Conservation (phyloP, 1,284 basidiomycete species). For the Athelia psychrophila region DNA sequence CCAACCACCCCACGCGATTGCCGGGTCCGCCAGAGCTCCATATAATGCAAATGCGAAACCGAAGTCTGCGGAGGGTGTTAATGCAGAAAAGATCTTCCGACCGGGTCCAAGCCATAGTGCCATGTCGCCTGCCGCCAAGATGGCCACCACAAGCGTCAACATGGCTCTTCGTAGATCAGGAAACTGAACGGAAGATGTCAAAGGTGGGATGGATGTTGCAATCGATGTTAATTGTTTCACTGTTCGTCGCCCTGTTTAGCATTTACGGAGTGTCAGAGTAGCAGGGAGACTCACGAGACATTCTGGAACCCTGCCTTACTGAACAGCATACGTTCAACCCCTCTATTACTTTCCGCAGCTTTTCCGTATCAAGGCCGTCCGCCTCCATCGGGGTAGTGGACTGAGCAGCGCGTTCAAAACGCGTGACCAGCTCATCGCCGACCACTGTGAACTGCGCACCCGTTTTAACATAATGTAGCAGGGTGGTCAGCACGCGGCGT, state of each 20-base stretch:
- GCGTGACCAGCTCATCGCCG: slow-evolving; percentile 48
- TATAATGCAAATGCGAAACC: slow-evolving; percentile 52
- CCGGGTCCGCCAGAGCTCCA: slow-evolving; percentile 46
- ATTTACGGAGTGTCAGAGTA: background rate
- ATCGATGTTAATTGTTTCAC: slow-evolving; percentile 49
- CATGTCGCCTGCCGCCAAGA: slow-evolving; percentile 62
- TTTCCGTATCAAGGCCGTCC: background rate
- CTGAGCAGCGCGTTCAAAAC: slow-evolving; percentile 25
- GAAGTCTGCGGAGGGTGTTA: slow-evolving; percentile 44
- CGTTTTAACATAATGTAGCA: slow-evolving; percentile 77
- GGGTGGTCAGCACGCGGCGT: slow-evolving; percentile 71
- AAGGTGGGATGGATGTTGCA: slow-evolving; percentile 35
- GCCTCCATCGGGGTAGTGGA: background rate
- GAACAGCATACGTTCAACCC: slow-evolving; percentile 50
- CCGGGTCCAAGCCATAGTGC: slow-evolving; percentile 61
- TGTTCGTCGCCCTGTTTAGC: slow-evolving; percentile 15
- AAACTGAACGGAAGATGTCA: slow-evolving; percentile 31
- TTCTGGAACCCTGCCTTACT: slow-evolving; percentile 63
- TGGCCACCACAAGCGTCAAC: slow-evolving; percentile 45
- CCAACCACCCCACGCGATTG: slow-evolving; percentile 73
- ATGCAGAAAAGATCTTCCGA: slow-evolving; percentile 37
- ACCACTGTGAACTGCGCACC: slow-evolving; percentile 62
- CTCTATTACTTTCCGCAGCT: slow-evolving; percentile 39
- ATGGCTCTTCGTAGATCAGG: slow-evolving; percentile 36
- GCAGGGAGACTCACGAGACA: slow-evolving; percentile 43